A percentile compares a stretch with the other conserved stretches of the same genome.
These are phyloP conservation scores for Macadamia integrifolia DNA, from an alignment of 164 flowering plant species.

Conservation along the genomic window DNA sequence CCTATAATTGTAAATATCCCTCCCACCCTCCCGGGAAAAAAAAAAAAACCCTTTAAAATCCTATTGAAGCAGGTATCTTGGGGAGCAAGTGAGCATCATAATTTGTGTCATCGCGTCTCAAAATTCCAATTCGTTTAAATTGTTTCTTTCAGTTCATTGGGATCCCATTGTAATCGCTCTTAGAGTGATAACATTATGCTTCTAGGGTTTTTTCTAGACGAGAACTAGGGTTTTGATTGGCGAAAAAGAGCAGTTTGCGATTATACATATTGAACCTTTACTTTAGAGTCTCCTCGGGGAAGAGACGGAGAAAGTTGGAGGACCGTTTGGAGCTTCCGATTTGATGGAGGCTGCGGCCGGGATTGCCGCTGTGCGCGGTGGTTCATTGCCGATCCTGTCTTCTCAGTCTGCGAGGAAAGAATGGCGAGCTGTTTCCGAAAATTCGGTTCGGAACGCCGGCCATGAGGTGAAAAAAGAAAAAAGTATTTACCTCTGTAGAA, in stretches of 20 bases:
- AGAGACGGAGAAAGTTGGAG: not conserved
- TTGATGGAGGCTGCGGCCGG: slow-evolving; percentile 63
- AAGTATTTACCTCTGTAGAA: no score
- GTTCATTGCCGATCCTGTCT: slow-evolving; percentile 41
- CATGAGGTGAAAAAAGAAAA: slow-evolving; percentile 35
- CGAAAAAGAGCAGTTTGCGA: no score
- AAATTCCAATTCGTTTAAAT: no score
- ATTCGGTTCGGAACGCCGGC: slow-evolving; percentile 34
- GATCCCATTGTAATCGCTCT: no score
- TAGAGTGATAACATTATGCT: not conserved
- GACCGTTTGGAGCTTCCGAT: slow-evolving; percentile 9
- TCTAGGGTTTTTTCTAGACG: not conserved
- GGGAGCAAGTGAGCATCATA: no score
- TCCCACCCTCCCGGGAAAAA: no score
- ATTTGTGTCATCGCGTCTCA: no score
- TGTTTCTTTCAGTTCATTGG: no score
- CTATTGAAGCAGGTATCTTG: no score
- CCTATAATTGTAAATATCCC: no score
- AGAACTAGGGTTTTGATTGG: not conserved
- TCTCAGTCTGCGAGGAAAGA: slow-evolving; percentile 48
- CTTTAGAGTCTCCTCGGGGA: not conserved
- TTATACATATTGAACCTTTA: not conserved
- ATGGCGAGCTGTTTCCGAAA: slow-evolving; percentile 81
- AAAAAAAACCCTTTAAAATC: not conserved
- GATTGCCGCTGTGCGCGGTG: slow-evolving; percentile 33